phyloP scores from a whole-genome alignment of 164 flowering plant genomes.

The Vitis rupestris region DNA sequence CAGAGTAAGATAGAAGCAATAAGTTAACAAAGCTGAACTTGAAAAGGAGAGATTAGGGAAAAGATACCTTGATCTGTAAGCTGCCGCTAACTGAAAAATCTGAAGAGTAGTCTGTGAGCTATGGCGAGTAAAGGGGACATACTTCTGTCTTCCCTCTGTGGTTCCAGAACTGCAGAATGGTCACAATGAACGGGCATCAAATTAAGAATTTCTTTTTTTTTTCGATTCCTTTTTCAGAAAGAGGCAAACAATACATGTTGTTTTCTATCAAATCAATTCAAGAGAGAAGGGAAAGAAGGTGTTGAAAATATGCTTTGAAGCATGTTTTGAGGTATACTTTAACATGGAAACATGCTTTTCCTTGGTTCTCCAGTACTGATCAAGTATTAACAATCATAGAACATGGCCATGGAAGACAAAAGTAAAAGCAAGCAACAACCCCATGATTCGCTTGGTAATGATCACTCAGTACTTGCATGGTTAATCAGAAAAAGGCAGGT shows the following conservation, averaged over 20 bases:
- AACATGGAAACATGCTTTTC: too few relatives aligned
- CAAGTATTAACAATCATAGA: too few relatives aligned
- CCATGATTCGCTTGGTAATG: too few relatives aligned
- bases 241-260: too few relatives aligned
- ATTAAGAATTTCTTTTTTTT: too few relatives aligned
- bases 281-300: background rate
- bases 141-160: conserved; percentile 85
- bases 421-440: background rate
- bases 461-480: too few relatives aligned
- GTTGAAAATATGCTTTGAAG: too few relatives aligned
- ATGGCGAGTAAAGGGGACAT: conserved; percentile 74
- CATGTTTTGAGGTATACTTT: too few relatives aligned
- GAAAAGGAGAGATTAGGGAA: background rate
- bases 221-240: too few relatives aligned
- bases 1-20: background rate
- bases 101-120: conserved; percentile 79
- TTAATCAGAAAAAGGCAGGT: too few relatives aligned
- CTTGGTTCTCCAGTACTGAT: too few relatives aligned
- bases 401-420: background rate
- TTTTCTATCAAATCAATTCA: background rate
- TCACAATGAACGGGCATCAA: too few relatives aligned
- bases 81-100: conserved; percentile 68
- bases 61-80: conserved; percentile 76
- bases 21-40: background rate
- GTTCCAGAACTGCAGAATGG: conserved; percentile 73